Conservation (phyloP, 2,329 filamentous ascomycete species). For the Ophiostoma montium region DNA sequence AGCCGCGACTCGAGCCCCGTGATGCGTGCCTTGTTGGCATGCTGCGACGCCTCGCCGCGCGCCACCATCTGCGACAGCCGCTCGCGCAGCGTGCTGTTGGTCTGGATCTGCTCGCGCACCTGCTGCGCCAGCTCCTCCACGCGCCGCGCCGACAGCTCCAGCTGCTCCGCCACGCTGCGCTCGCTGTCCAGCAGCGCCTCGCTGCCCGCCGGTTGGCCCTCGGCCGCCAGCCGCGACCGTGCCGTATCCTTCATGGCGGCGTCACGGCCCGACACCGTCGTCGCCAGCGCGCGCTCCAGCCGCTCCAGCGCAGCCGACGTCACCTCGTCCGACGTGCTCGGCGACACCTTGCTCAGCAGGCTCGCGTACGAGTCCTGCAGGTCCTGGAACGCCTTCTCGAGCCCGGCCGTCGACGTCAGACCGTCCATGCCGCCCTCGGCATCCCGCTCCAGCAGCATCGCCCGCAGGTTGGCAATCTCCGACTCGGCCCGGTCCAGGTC, state of each 20-base stretch:
- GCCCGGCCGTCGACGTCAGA: slow-evolving; percentile 52
- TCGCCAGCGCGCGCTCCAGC: slow-evolving; percentile 53
- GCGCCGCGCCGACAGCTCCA: slow-evolving; percentile 58
- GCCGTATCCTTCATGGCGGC: slow-evolving; percentile 55
- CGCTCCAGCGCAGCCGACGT: slow-evolving; percentile 48
- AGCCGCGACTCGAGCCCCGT: slow-evolving; percentile 70
- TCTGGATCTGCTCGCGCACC: slow-evolving; percentile 66
- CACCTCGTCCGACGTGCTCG: slow-evolving; percentile 42
- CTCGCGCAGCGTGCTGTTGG: slow-evolving; percentile 59
- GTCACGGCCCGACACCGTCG: slow-evolving; percentile 58
- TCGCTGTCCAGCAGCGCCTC: slow-evolving; percentile 42
- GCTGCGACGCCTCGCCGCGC: slow-evolving; percentile 73
- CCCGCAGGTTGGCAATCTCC: slow-evolving; percentile 73
- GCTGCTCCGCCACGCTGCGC: slow-evolving; percentile 50
- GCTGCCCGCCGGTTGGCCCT: slow-evolving; percentile 35
- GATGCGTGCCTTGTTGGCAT: slow-evolving; percentile 66
- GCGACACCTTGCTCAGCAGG: slow-evolving; percentile 51
- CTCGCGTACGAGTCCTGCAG: slow-evolving; percentile 58
- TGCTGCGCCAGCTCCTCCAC: slow-evolving; percentile 63
- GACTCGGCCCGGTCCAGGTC: slow-evolving; percentile 90
- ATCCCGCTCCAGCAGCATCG: slow-evolving; percentile 68
- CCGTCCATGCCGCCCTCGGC: slow-evolving; percentile 34
- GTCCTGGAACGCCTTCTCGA: slow-evolving; percentile 61
- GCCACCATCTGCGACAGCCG: slow-evolving; percentile 68
- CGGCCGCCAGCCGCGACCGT: slow-evolving; percentile 43